Evolutionary conservation across 495 filamentous ascomycete species (phyloP).

Genomic region (Neurospora discreta): DNA sequence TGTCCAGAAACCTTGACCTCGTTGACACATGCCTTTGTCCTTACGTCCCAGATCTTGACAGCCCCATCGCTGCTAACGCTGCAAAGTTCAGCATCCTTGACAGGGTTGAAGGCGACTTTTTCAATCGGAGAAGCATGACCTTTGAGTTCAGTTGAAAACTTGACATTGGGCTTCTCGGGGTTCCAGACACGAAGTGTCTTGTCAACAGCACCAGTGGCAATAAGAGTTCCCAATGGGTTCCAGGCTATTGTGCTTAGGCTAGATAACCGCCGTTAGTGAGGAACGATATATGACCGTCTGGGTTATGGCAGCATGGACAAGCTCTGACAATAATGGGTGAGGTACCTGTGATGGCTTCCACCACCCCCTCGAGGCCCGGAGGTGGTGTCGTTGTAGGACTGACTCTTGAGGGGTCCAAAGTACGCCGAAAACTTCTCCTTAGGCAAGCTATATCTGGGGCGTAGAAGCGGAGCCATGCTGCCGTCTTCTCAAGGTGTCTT

Average conservation of each 20-base stretch:
- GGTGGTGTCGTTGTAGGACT: conserved; percentile 50
- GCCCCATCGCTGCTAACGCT: conserved; percentile 78
- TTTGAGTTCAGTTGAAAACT: conserved; percentile 75
- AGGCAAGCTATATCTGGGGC: conserved; percentile 41
- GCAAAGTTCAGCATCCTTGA: conserved; percentile 76
- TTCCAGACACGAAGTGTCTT: conserved; percentile 83
- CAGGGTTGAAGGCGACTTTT: conserved; percentile 81
- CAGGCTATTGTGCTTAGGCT: conserved; percentile 67
- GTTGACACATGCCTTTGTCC: conserved; percentile 66
- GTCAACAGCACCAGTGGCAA: conserved; percentile 78
- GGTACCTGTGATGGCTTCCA: conserved; percentile 9
- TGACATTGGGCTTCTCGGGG: conserved; percentile 68
- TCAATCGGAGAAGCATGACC: conserved; percentile 71
- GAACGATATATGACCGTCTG: background rate
- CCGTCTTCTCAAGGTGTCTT: background rate
- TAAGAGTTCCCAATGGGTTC: conserved; percentile 76
- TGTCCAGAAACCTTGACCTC: conserved; percentile 72
- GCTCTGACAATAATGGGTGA: background rate
- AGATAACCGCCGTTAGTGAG: background rate
- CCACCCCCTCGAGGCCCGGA: conserved; percentile 15
- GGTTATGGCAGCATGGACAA: background rate
- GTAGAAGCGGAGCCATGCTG: conserved; percentile 40
- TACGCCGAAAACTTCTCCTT: conserved; percentile 52
- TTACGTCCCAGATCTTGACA: conserved; percentile 87
- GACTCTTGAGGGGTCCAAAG: conserved; percentile 47